Evolutionary conservation across 2,329 filamentous ascomycete genomes (phyloP), one percentile per base, ranked within the genome.

Genomic region (Bipolaris sorokiniana): DNA sequence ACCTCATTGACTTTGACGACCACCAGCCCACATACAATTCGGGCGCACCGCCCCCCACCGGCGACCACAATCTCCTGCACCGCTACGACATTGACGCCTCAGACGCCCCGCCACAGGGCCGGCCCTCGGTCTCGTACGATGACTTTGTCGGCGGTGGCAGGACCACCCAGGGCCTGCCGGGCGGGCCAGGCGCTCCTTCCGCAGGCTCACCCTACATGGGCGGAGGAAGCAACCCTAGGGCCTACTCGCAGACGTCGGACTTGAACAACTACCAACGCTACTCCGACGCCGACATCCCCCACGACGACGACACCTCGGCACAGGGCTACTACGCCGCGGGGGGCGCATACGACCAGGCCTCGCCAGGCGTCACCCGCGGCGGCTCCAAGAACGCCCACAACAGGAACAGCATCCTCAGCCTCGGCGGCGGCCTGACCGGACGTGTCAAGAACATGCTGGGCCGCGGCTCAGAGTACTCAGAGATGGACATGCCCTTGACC

Each of bases 401-500:
- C 74, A 86, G 95, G 67, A 97, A 96, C 75, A 98, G 93, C 77
- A 90, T 97, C 50, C 79, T 98, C 70, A 87, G 88, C 65, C 79
- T 98, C 70, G 93, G 94, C 59, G 93, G 94, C 59, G 93, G 94
- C 16, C 80, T 98, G 59, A 81, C 97, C 70, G 95, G 93, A 42
- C 88, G 85, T 71, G 90, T 94, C 40, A 98, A 96, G 81, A 93
- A 90, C 74, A 92, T 90, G 83, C 80, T 99, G 59, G 94, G 95
- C 51, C 92, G 97, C 88, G 89, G 87, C 9, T 83, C 84, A 20
- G 84, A 90, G 62, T 98, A 99, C 78, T 97, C 94, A 33, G 95
- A 98, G 79, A 99, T 99, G 95, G 94, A 99, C 74, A 82, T 99
- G 52, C 95, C 95, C 13, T 82, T 99, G 77, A 98, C 94, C 5